Evolutionary conservation across 148 eudicot species (phyloP).

Genomic region (Vaccinium darrowii): DNA sequence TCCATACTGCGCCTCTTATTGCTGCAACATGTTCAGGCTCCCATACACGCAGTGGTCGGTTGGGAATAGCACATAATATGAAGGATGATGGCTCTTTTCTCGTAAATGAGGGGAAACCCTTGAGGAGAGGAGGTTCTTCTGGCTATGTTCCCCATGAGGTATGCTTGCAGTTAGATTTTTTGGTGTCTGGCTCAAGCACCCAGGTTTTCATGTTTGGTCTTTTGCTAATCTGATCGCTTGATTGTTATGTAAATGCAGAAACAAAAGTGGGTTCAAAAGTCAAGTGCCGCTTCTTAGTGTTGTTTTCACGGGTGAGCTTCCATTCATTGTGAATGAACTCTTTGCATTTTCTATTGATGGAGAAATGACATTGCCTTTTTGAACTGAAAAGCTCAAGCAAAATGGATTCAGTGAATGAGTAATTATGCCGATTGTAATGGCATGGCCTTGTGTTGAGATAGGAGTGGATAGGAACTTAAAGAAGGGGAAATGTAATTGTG

Average conservation of each 20-base stretch:
- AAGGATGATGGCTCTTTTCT: conserved; percentile 62
- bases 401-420: background rate
- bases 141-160: conserved; percentile 80
- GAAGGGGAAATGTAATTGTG: background rate
- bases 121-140: conserved; percentile 59
- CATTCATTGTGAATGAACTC: background rate
- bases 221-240: conserved; percentile 6
- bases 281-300: conserved; percentile 80
- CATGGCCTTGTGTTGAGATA: background rate
- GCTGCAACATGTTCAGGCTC: conserved; percentile 47
- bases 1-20: background rate
- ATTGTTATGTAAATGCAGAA: conserved; percentile 46
- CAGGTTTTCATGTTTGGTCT: conserved; percentile 6
- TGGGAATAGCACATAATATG: conserved; percentile 46
- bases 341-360: background rate
- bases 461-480: background rate
- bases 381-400: conserved; percentile 3
- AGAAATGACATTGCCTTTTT: background rate
- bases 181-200: background rate
- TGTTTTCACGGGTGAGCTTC: conserved; percentile 44
- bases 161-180: conserved; percentile 13
- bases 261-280: conserved; percentile 97
- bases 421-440: background rate
- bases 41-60: conserved; percentile 59
- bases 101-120: conserved; percentile 42